A percentile compares a stretch with the other conserved stretches of the same genome.
These are phyloP conservation scores for Phytopythium kandeliae DNA, from an alignment of 352 stramenopile genomes.

Conservation along the genomic window DNA sequence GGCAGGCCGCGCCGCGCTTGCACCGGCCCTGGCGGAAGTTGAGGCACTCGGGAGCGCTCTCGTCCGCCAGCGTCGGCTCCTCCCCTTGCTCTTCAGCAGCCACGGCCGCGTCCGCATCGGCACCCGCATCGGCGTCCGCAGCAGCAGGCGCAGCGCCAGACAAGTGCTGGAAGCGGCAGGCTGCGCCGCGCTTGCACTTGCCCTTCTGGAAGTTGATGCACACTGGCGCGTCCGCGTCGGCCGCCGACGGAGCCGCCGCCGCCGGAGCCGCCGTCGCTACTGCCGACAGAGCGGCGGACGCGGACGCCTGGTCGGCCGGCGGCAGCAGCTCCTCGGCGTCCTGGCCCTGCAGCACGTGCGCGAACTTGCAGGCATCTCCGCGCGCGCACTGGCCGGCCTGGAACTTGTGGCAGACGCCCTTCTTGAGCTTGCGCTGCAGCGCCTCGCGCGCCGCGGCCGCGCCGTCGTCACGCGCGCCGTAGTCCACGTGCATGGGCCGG, in stretches of 20 bases:
- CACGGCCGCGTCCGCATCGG: conserved; percentile 4
- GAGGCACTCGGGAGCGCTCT: conserved; percentile 46
- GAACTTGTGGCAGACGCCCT: conserved; percentile 72
- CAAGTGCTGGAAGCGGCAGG: conserved; percentile 59
- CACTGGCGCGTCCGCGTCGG: conserved; percentile 43
- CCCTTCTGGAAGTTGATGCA: conserved; percentile 75
- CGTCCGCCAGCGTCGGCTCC: conserved; percentile 33
- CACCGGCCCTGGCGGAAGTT: conserved; percentile 70
- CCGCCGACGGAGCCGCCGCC: conserved; percentile 11
- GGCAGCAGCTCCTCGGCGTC: conserved; percentile 43
- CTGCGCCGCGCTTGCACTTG: conserved; percentile 57
- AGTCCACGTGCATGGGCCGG: conserved; percentile 79
- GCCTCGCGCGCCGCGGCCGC: conserved; percentile 65
- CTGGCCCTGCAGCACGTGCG: conserved; percentile 57
- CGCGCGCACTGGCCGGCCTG: conserved; percentile 52
- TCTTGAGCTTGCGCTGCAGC: conserved; percentile 71
- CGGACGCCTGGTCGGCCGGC: conserved; percentile 19
- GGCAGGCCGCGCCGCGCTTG: conserved; percentile 53
- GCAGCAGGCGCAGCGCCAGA: conserved; percentile 9
- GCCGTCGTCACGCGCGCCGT: conserved; percentile 60
- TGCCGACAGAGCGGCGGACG: conserved; percentile 10
- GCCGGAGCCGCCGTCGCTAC: conserved; percentile 15
- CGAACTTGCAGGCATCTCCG: conserved; percentile 65
- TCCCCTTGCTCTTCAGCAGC: conserved; percentile 13
- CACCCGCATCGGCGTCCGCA: conserved; percentile 6